Evolutionary conservation across 768 basidiomycete species (phyloP).

Genomic region (Cyclocybe aegerita): DNA sequence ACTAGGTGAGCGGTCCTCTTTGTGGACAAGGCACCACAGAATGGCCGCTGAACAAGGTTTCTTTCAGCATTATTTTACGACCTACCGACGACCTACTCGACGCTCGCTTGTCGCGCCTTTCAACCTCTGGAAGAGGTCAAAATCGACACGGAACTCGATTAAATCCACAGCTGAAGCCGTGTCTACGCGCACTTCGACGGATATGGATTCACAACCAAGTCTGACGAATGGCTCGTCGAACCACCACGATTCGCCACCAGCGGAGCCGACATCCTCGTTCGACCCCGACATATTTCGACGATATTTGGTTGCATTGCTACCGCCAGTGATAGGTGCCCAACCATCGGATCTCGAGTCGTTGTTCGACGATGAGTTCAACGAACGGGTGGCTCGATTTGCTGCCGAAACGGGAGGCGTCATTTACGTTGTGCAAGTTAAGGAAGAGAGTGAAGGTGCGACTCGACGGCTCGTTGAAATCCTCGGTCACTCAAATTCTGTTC

Average conservation of each 20-base stretch:
- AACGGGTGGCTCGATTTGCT: conserved; percentile 74
- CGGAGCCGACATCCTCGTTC: conserved; percentile 36
- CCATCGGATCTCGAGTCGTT: conserved; percentile 63
- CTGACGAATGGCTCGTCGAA: conserved; percentile 22
- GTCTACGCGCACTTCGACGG: conserved; percentile 13
- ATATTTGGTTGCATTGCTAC: conserved; percentile 72
- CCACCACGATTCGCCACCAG: conserved; percentile 18
- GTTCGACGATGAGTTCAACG: conserved; percentile 75
- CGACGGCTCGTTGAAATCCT: conserved; percentile 7
- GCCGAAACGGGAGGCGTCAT: conserved; percentile 73
- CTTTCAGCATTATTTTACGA: conserved; percentile 29
- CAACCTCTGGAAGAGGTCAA: conserved; percentile 21
- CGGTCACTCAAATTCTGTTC: conserved; percentile 2
- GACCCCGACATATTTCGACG: conserved; percentile 69
- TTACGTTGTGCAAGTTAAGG: conserved; percentile 79
- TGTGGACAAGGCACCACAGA: background rate
- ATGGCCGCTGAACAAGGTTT: conserved; percentile 16
- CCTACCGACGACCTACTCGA: conserved; percentile 22
- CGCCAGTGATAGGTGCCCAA: conserved; percentile 77
- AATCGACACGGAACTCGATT: conserved; percentile 16
- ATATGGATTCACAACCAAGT: conserved; percentile 19
- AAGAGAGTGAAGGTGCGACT: conserved; percentile 68
- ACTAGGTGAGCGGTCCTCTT: conserved; percentile 1
- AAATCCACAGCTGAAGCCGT: conserved; percentile 12
- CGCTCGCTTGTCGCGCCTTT: conserved; percentile 18